Evolutionary conservation across 2,329 filamentous ascomycete species (phyloP).

Genomic region (Pseudogymnoascus sp.): DNA sequence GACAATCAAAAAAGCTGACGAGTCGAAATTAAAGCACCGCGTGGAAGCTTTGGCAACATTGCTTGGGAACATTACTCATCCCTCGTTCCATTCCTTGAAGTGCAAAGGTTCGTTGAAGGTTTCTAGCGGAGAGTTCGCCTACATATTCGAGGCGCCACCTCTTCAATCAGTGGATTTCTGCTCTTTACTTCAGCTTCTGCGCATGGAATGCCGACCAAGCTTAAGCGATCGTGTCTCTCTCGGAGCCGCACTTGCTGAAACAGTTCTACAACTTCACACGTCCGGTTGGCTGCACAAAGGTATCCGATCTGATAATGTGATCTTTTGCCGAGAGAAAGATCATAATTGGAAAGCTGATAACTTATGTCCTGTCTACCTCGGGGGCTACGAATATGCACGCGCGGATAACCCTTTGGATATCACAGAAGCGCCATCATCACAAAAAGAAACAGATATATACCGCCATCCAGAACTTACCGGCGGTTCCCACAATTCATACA

Average conservation of each 20-base stretch:
- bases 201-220: neutral
- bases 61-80: conserved; percentile 11
- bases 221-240: conserved; percentile 13
- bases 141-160: conserved; percentile 13
- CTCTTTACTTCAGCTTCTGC: conserved; percentile 8
- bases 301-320: neutral
- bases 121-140: conserved; percentile 14
- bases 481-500: conserved; percentile 10
- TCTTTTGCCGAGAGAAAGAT: neutral
- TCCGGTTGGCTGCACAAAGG: conserved; percentile 17
- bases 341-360: neutral
- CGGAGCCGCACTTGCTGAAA: conserved; percentile 14
- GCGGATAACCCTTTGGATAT: conserved; percentile 13
- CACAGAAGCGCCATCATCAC: conserved; percentile 13
- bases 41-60: conserved; percentile 16
- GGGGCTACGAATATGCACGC: conserved; percentile 16
- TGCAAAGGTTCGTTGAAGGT: conserved; percentile 15
- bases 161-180: conserved; percentile 8
- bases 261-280: conserved; percentile 15
- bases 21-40: conserved; percentile 13
- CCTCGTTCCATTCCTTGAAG: conserved; percentile 14
- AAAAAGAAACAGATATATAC: conserved; percentile 15
- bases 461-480: conserved; percentile 12
- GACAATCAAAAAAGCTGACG: conserved; percentile 3
- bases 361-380: conserved; percentile 10